Evolutionary conservation across 2,329 filamentous ascomycete genomes (phyloP), one percentile per base, ranked within the genome.

Genomic region (Aspergillus cejpii): DNA sequence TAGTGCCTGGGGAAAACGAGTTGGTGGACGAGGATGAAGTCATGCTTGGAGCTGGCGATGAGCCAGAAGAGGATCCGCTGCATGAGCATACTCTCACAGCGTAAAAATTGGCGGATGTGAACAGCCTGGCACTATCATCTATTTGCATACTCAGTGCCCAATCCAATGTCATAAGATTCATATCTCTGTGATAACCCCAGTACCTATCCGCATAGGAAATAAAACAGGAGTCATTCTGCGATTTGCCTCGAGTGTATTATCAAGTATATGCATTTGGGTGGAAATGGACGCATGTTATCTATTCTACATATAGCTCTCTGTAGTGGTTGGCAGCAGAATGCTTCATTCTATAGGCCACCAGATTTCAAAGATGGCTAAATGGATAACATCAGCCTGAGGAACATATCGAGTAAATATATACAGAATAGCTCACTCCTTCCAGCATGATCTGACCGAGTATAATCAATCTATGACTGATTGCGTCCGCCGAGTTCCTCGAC

Each of bases 401-500:
- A 24, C 5, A 8, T 8, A 4, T 8, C 8, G 5, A 5, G 23
- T 24, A 24, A 5, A 4, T 24, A 24, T 24, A 24, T 24, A 24
- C 23, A 24, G 23, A 8, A 4, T 24, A 8, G 4, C 23, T 24
- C 5, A 24, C 23, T 8, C 8, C 23, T 24, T 24, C 8, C 23
- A 24, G 15, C 17, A 17, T 5, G 17, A 34, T 10, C 4, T 8
- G 14, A 11, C 10, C 11, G 15, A 17, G 11, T 19, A 34, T 5
- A 42, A 12, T 42, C 34, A 28, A 40, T 44, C 31, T 31, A 44
- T 26, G 31, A 34, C 17, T 48, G 51, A 39, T 55, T 53, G 20
- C 45, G 45, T 38, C 53, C 59, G 34, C 72, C 72, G 31, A 82
- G 63, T 55, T 81, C 74, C 40, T 80, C 76, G 1, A 74, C 72